Base-by-base conservation (phyloP, 805 yeast species). In the Starmerella vaccinii region DNA sequence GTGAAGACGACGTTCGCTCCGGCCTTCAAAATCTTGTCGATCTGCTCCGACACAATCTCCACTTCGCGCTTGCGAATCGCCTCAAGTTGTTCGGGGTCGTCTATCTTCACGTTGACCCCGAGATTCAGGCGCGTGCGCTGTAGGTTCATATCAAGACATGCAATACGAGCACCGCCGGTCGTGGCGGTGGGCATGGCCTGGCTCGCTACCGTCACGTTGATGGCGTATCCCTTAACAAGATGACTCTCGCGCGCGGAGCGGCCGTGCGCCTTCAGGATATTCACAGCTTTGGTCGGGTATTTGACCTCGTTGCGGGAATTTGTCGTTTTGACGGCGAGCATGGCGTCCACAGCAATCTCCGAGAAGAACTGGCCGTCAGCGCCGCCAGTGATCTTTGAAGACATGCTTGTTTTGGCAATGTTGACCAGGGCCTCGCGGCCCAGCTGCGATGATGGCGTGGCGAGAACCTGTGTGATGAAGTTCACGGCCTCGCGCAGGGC, bases 71-170 rank as follows among this genome's bases (percentile, higher is more conserved):
- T 80, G 63, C 96, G 76, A 59, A 88, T 86, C 61, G 85, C 84
- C 71, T 92, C 99, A 60, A 92, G 76, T 69, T 87, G 95, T 61
- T 92, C 96, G 38, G 99, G 98, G 66, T 92, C 97, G 61, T 86
- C 95, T 64, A 92, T 87, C 65, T 89, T 89, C 68, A 92, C 85
- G 68, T 88, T 95, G 48, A 92, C 97, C 49, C 99, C 99, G 80
- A 92, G 80, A 38, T 97, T 96, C 96, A 92, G 87, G 65, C 89
- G 80, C 2, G 95, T 92, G 67, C 89, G 90, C 67, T 94, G 98
- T 64, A 92, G 73, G 69, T 94, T 90, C 68, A 92, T 77, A 69
- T 88, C 97, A 62, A 88, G 74, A 58, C 87, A 80, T 2, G 97
- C 97, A 59, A 88, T 84, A 60, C 80, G 81, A 44, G 95, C 94